Conservation (phyloP, 177 flowering plant species). For the Telopea speciosissima region DNA sequence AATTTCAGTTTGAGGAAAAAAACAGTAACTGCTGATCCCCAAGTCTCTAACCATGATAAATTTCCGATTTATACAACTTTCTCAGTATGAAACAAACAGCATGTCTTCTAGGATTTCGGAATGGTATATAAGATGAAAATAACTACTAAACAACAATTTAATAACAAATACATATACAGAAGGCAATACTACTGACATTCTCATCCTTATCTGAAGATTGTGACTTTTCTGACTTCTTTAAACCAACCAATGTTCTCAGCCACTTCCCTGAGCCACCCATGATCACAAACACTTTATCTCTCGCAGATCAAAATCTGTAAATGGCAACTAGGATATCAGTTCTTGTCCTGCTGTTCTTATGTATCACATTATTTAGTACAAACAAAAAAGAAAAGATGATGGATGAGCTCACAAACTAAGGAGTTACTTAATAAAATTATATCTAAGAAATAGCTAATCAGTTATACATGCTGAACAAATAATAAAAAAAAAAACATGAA, state of each 20-base stretch:
- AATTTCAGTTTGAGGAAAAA: neutral
- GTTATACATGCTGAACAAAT: too few species aligned
- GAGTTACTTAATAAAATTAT: neutral
- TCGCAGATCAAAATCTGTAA: conserved; percentile 28
- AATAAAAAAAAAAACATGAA: too few species aligned
- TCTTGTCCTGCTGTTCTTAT: neutral
- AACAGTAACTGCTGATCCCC: too few species aligned
- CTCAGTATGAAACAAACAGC: neutral
- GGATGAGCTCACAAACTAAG: neutral
- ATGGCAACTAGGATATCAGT: conserved; percentile 7
- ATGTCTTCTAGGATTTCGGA: neutral
- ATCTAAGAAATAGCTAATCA: too few species aligned
- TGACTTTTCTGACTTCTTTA: conserved; percentile 69
- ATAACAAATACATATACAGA: neutral
- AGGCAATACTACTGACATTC: conserved; percentile 34
- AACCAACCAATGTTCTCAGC: conserved; percentile 77
- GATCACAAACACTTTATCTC: conserved; percentile 16
- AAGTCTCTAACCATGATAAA: neutral
- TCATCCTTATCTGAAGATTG: conserved; percentile 54
- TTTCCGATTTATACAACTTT: neutral
- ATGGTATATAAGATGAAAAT: neutral
- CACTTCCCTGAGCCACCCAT: conserved; percentile 92
- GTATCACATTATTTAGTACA: neutral
- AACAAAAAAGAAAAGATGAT: neutral
- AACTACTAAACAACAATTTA: neutral